Percentiles rank a stretch among this genome's conserved stretches.
Evolutionary conservation across 2,329 filamentous ascomycete genomes (phyloP).

Genomic region (Diaporthe longicolla): DNA sequence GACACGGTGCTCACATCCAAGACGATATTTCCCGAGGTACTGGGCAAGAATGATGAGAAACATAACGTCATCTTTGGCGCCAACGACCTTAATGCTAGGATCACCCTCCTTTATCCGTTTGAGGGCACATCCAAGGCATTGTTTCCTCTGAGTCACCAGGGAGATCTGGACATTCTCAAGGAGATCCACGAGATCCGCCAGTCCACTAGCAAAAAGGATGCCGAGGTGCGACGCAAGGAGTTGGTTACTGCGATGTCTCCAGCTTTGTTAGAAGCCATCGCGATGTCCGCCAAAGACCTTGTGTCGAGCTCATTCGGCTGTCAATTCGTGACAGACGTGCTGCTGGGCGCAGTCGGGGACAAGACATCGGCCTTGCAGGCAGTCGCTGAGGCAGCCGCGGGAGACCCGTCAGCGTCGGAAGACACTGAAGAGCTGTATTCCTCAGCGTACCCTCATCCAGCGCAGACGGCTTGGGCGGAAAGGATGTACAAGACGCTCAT

Average conservation of each 20-base stretch:
- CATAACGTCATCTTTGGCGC: slow-evolving; percentile 76
- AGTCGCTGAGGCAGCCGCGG: slow-evolving; percentile 73
- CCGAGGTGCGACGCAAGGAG: slow-evolving; percentile 81
- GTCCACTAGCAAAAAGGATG: slow-evolving; percentile 93
- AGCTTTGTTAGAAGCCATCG: slow-evolving; percentile 80
- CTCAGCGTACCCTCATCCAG: slow-evolving; percentile 66
- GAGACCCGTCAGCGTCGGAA: slow-evolving; percentile 62
- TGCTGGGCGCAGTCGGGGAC: slow-evolving; percentile 82
- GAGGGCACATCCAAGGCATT: slow-evolving; percentile 74
- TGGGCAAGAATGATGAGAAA: slow-evolving; percentile 78
- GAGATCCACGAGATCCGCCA: slow-evolving; percentile 85
- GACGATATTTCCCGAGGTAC: slow-evolving; percentile 86
- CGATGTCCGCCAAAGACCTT: slow-evolving; percentile 76
- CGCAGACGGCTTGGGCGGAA: slow-evolving; percentile 74
- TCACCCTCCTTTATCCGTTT: slow-evolving; percentile 85
- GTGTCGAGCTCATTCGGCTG: slow-evolving; percentile 85
- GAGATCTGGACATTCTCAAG: slow-evolving; percentile 78
- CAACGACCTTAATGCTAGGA: slow-evolving; percentile 75
- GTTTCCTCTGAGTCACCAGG: slow-evolving; percentile 73
- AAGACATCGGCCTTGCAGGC: slow-evolving; percentile 82
- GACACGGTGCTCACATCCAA: slow-evolving; percentile 92
- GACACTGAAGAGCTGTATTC: slow-evolving; percentile 56
- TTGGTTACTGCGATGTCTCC: slow-evolving; percentile 81
- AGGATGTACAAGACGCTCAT: slow-evolving; percentile 94
- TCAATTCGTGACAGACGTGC: slow-evolving; percentile 86